Evolutionary conservation across 108 stramenopile species (phyloP).

Genomic region (Nitzschia sp.): DNA sequence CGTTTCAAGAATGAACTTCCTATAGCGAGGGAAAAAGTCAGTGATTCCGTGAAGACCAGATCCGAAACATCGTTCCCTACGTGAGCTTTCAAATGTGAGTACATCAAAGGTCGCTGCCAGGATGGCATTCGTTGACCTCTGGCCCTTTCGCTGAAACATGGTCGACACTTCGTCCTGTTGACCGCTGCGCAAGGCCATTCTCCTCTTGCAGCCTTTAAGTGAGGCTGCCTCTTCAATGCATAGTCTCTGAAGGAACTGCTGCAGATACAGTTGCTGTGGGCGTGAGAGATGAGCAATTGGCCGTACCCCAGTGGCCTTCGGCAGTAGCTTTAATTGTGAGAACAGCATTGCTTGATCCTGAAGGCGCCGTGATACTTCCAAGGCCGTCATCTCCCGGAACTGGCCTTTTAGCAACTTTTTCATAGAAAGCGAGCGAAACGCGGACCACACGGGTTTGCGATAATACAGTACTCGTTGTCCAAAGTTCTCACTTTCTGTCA

Average conservation of each 20-base stretch:
- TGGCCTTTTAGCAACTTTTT: conserved; percentile 46
- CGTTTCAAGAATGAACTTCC: conserved; percentile 39
- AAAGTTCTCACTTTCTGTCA: conserved; percentile 81
- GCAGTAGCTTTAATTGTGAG: conserved; percentile 68
- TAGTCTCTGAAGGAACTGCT: neutral
- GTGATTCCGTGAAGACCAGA: conserved; percentile 63
- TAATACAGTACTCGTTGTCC: conserved; percentile 66
- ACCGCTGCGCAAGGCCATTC: neutral
- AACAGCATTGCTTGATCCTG: conserved; percentile 56
- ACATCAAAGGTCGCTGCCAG: conserved; percentile 64
- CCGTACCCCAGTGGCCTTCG: conserved; percentile 76
- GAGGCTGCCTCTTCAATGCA: neutral
- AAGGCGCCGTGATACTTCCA: conserved; percentile 34
- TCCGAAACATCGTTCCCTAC: conserved; percentile 49
- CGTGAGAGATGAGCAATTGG: conserved; percentile 72
- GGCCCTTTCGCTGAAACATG: neutral
- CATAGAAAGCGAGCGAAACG: conserved; percentile 63
- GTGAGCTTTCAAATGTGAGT: conserved; percentile 58
- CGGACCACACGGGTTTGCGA: conserved; percentile 80
- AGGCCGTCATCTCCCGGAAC: conserved; percentile 41
- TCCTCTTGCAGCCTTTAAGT: neutral
- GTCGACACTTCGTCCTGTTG: neutral
- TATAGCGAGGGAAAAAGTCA: conserved; percentile 65
- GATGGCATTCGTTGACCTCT: conserved; percentile 52
- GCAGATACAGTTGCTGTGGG: neutral